phyloP scores from a whole-genome alignment of 257 asterid genomes.

The Cordia subcordata region DNA sequence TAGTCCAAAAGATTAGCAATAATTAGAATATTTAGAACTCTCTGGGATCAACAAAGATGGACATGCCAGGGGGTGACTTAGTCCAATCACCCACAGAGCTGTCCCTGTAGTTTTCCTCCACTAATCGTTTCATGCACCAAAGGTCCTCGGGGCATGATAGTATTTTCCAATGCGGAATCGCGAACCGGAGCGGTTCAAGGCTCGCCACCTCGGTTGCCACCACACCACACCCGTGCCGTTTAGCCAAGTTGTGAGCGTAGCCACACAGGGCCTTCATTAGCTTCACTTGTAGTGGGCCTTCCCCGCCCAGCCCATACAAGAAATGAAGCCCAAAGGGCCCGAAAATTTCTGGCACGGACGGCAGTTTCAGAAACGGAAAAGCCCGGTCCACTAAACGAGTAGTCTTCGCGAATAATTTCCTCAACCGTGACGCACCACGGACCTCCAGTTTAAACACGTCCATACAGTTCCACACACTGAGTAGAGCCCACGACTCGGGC shows the following conservation, averaged over 20 bases:
- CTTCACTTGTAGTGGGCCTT: constrained; percentile 7
- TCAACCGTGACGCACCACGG: constrained; percentile 11
- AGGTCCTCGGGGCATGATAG: constrained; percentile 13
- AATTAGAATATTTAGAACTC: constrained; percentile 4
- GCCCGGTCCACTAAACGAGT: constrained; percentile 14
- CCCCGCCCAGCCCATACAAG: constrained; percentile 10
- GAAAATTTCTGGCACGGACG: constrained; percentile 12
- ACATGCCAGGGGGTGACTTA: constrained; percentile 6
- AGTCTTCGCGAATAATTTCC: constrained; percentile 3
- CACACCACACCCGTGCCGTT: constrained; percentile 4
- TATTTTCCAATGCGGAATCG: constrained; percentile 11
- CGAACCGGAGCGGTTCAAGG: constrained; percentile 7
- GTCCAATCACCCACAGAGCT: constrained; percentile 12
- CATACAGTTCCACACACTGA: constrained; percentile 15
- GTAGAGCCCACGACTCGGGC: constrained; percentile 16
- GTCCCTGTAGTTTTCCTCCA: neutral
- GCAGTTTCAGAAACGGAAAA: constrained; percentile 8
- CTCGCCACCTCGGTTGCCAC: constrained; percentile 15
- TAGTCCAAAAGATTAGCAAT: neutral
- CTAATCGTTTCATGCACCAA: constrained; percentile 13
- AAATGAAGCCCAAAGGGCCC: constrained; percentile 13
- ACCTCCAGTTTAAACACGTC: constrained; percentile 15
- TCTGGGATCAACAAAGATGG: constrained; percentile 16
- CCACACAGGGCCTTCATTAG: constrained; percentile 8
- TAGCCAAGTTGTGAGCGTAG: constrained; percentile 10